phyloP scores from a whole-genome alignment of 192 early-diverging fungal species.

The Podila horticola region DNA sequence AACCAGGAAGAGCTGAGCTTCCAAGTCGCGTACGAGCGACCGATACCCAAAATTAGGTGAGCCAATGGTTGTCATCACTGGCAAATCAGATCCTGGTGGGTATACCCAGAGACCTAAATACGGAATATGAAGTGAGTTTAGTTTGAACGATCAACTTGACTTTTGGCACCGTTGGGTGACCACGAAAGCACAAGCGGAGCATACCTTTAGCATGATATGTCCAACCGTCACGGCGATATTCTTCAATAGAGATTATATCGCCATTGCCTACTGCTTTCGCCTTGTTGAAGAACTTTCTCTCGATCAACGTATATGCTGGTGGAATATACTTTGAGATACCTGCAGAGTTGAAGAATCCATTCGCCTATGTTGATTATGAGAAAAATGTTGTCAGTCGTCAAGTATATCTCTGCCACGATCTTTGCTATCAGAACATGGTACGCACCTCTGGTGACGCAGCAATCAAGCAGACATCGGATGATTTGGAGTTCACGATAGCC shows the following conservation, averaged over 20 bases:
- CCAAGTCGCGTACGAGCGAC: conserved; percentile 91
- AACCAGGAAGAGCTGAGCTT: conserved; percentile 84
- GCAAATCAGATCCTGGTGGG: conserved; percentile 60
- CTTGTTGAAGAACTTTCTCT: conserved; percentile 71
- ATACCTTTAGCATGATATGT: conserved; percentile 97
- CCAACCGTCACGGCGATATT: conserved; percentile 86
- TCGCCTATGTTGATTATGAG: conserved; percentile 69
- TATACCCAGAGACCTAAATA: conserved; percentile 80
- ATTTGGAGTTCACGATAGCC: conserved; percentile 64
- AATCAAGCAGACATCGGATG: conserved; percentile 74
- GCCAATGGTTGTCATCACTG: conserved; percentile 86
- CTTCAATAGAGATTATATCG: conserved; percentile 72
- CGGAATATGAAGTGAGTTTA: not conserved
- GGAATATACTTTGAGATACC: conserved; percentile 92
- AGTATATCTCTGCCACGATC: not conserved
- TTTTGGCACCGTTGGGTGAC: not conserved
- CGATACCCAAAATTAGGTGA: conserved; percentile 95
- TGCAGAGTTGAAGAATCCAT: conserved; percentile 88
- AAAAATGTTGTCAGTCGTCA: too few species aligned
- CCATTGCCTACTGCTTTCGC: conserved; percentile 53
- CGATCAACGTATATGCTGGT: conserved; percentile 89
- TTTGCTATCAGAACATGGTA: not conserved
- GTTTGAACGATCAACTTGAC: not conserved
- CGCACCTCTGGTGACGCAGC: conserved; percentile 88
- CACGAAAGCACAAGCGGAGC: not conserved